Percentiles rank a stretch among this genome's conserved stretches.
phyloP scores from a whole-genome alignment of 345 rosid genomes.

The Gossypium anomalum region DNA sequence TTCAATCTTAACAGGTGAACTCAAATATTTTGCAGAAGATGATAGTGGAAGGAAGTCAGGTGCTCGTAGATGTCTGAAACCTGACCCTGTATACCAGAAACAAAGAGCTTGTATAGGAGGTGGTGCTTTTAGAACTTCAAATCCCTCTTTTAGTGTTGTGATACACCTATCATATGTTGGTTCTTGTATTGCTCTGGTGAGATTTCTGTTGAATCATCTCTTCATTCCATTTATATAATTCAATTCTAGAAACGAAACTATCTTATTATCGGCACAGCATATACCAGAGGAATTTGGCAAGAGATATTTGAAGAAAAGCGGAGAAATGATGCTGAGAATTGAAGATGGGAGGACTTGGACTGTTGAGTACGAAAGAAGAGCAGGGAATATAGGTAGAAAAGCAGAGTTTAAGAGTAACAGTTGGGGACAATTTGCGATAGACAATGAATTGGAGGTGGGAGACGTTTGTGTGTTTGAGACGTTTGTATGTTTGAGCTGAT shows the following conservation, averaged over 20 bases:
- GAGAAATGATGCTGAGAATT: not conserved
- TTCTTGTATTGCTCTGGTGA: not conserved
- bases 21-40: not conserved
- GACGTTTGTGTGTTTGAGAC: constrained; percentile 9
- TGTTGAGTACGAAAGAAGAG: not conserved
- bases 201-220: not conserved
- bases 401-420: not conserved
- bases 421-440: not conserved
- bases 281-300: not conserved
- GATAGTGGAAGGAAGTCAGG: not conserved
- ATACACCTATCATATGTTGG: not conserved
- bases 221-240: not conserved
- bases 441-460: constrained; percentile 13
- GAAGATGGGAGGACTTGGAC: constrained; percentile 7
- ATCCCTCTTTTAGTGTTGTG: constrained; percentile 1
- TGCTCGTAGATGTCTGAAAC: not conserved
- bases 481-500: constrained; percentile 6
- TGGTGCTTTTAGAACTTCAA: not conserved
- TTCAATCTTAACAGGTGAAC: not conserved
- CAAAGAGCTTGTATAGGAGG: not conserved
- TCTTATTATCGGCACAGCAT: not conserved
- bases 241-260: not conserved
- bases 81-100: not conserved
- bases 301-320: not conserved
- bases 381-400: not conserved